A percentile compares a stretch with the other conserved stretches of the same genome.
These are phyloP conservation scores for Plectosphaerella plurivora DNA, from an alignment of 2,329 filamentous ascomycete genomes.

Conservation along the genomic window DNA sequence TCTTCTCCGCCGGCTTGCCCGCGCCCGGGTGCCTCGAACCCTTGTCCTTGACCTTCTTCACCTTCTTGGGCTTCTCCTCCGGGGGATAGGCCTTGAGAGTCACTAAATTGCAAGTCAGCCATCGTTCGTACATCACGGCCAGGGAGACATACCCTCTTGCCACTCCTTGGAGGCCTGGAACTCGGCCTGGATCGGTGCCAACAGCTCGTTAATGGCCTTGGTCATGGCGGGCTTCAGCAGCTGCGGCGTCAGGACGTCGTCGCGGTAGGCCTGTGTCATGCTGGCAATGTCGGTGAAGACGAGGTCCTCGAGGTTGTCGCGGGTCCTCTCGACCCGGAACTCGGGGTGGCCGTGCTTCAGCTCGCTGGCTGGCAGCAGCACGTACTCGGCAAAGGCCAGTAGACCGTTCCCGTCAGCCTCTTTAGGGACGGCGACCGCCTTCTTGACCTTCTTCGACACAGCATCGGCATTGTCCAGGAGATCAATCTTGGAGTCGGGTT, in stretches of 20 bases:
- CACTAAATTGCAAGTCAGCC: conserved; percentile 38
- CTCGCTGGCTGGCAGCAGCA: conserved; percentile 73
- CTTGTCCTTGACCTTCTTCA: conserved; percentile 74
- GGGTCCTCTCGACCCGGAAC: conserved; percentile 64
- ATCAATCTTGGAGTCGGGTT: conserved; percentile 79
- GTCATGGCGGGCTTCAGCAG: conserved; percentile 80
- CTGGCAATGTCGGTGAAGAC: conserved; percentile 73
- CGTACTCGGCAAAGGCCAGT: conserved; percentile 79
- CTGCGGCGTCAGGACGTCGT: conserved; percentile 81
- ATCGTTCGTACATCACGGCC: background rate
- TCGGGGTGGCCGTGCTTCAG: conserved; percentile 51
- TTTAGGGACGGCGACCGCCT: conserved; percentile 74
- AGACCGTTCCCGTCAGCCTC: conserved; percentile 82
- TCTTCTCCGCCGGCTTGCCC: conserved; percentile 5
- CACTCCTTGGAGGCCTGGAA: conserved; percentile 71
- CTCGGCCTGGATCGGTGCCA: conserved; percentile 72
- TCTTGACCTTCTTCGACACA: conserved; percentile 79
- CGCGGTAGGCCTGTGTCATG: conserved; percentile 74
- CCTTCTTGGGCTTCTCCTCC: conserved; percentile 62
- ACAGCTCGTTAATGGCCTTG: conserved; percentile 65
- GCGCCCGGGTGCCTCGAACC: conserved; percentile 59
- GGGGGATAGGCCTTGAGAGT: conserved; percentile 78
- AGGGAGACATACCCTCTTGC: conserved; percentile 45
- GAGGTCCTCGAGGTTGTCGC: conserved; percentile 66
- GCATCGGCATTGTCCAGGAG: conserved; percentile 74